These are phyloP conservation scores for Phytophthora brassicae DNA, from an alignment of 352 stramenopile genomes.

Conservation along the genomic window DNA sequence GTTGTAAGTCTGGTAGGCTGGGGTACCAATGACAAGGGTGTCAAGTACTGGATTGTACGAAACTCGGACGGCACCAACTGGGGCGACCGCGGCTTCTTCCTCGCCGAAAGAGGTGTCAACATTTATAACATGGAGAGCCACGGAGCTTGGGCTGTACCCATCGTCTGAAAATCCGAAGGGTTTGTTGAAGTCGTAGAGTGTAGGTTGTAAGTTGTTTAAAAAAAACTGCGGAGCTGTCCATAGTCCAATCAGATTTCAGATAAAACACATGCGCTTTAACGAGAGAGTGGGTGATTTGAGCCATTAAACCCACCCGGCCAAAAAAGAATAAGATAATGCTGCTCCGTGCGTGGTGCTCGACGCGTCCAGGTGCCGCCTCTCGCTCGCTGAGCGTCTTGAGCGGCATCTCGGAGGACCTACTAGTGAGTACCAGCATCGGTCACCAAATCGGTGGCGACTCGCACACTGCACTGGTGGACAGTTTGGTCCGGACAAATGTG, in stretches of 20 bases:
- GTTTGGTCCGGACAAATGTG: conserved; percentile 76
- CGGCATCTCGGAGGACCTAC: conserved; percentile 76
- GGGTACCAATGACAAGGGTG: conserved; percentile 78
- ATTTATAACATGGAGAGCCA: conserved; percentile 81
- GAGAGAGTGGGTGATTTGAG: no score
- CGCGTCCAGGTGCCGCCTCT: conserved; percentile 2
- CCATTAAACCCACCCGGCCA: no score
- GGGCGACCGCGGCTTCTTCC: conserved; percentile 75
- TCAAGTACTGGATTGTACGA: conserved; percentile 97
- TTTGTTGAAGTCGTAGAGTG: conserved; percentile 23
- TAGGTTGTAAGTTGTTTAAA: no score
- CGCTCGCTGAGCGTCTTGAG: conserved; percentile 63
- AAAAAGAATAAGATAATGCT: no score
- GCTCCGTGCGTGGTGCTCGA: conserved; percentile 7
- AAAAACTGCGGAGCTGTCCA: no score
- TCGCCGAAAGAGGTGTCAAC: conserved; percentile 67
- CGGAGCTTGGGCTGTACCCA: conserved; percentile 69
- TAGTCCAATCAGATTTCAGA: no score
- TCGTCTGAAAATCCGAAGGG: no score
- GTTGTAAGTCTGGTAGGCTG: conserved; percentile 96
- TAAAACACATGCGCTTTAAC: no score
- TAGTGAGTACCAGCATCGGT: conserved; percentile 83
- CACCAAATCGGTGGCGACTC: conserved; percentile 79
- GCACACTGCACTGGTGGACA: conserved; percentile 70
- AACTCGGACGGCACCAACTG: conserved; percentile 90